Conservation (phyloP, 805 yeast species). For the Candida saitoana region DNA sequence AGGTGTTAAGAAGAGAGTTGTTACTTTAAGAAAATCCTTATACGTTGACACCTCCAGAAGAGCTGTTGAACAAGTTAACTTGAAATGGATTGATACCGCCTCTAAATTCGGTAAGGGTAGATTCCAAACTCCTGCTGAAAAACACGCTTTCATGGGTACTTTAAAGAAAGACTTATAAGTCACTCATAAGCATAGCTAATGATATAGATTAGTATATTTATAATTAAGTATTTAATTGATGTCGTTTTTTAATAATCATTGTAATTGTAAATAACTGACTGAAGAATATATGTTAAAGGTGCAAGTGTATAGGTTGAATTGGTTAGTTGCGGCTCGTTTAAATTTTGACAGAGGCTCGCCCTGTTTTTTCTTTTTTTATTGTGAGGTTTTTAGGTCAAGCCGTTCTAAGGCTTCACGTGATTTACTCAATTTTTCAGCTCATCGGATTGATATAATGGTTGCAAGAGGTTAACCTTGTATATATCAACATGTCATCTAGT, state of each 20-base stretch:
- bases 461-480: not conserved
- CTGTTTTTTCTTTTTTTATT: too few species aligned
- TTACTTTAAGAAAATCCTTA: conserved; percentile 97
- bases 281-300: too few species aligned
- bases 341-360: too few species aligned
- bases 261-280: not conserved
- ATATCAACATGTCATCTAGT: conserved; percentile 61
- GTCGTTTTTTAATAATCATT: not conserved
- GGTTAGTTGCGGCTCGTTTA: not conserved
- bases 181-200: too few species aligned
- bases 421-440: not conserved
- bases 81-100: conserved; percentile 99
- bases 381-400: not conserved
- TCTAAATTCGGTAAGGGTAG: conserved; percentile 99
- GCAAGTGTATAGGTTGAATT: too few species aligned
- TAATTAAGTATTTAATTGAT: not conserved
- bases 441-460: not conserved
- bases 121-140: conserved; percentile 99
- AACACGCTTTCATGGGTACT: conserved; percentile 99
- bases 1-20: conserved; percentile 99
- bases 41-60: conserved; percentile 97
- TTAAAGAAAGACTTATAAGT: conserved; percentile 97
- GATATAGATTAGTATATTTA: too few species aligned
- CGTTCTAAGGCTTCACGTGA: not conserved
- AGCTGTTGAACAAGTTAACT: conserved; percentile 92